These are phyloP conservation scores for Chrysochromulina parva DNA, from an alignment of 78 protist species.

Conservation along the genomic window DNA sequence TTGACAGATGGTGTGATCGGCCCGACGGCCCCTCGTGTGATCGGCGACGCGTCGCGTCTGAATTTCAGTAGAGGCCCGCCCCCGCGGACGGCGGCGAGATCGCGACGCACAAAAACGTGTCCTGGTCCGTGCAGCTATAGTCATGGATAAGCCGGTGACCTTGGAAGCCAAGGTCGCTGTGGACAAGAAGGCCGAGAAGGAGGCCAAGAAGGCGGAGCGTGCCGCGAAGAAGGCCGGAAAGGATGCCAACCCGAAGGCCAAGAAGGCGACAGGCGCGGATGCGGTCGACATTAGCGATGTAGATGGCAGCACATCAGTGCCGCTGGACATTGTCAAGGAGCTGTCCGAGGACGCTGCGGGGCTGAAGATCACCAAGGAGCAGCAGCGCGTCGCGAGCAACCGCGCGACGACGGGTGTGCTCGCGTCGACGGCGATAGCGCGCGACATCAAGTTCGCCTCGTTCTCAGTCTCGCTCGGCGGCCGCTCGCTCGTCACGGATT, in stretches of 20 bases:
- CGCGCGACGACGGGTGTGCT: not conserved
- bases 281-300: not conserved
- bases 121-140: too few species aligned
- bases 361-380: not conserved
- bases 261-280: not conserved
- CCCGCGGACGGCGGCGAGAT: too few species aligned
- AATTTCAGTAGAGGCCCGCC: too few species aligned
- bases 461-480: not conserved
- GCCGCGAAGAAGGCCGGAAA: not conserved
- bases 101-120: too few species aligned
- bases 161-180: not conserved
- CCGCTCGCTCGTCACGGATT: not conserved
- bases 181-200: not conserved
- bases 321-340: not conserved
- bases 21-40: too few species aligned
- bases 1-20: too few species aligned
- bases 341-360: not conserved
- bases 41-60: too few species aligned
- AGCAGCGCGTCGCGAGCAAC: not conserved
- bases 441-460: not conserved
- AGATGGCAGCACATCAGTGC: not conserved
- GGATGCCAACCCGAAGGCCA: not conserved
- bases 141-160: too few species aligned
- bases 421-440: not conserved
- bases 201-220: not conserved